Evolutionary conservation across 2,329 filamentous ascomycete species (phyloP).

Genomic region (Colletotrichum cuscutae): DNA sequence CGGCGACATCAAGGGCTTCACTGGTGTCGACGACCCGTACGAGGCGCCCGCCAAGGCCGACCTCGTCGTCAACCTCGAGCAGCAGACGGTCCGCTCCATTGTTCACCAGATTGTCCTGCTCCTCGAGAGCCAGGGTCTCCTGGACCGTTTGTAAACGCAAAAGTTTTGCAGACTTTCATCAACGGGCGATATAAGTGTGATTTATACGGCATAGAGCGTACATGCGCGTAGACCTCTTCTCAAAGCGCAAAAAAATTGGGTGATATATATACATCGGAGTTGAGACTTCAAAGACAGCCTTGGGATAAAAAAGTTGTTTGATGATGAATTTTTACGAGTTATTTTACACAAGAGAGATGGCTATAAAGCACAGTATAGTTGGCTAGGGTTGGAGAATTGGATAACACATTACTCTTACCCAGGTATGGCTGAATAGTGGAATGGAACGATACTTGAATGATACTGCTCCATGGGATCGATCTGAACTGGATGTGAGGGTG

Average conservation of each 20-base stretch:
- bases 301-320: constrained; percentile 4
- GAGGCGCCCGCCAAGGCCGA: constrained; percentile 85
- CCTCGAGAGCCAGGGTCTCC: constrained; percentile 87
- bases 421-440: background rate
- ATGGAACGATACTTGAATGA: background rate
- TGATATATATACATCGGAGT: constrained; percentile 1
- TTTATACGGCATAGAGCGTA: background rate
- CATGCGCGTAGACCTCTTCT: background rate
- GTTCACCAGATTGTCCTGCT: constrained; percentile 97
- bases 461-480: background rate
- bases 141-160: constrained; percentile 72
- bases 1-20: constrained; percentile 98
- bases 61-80: constrained; percentile 85
- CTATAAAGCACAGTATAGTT: background rate
- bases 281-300: background rate
- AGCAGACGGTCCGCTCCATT: constrained; percentile 88
- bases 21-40: constrained; percentile 97
- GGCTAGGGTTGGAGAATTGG: background rate
- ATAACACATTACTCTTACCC: background rate
- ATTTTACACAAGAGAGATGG: background rate
- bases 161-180: background rate
- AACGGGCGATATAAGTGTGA: constrained; percentile 2
- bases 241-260: background rate
- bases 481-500: background rate
- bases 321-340: background rate